Percentiles rank a stretch among this genome's conserved stretches.
phyloP scores from a whole-genome alignment of 345 rosid species.

The Mallotus nudiflorus region DNA sequence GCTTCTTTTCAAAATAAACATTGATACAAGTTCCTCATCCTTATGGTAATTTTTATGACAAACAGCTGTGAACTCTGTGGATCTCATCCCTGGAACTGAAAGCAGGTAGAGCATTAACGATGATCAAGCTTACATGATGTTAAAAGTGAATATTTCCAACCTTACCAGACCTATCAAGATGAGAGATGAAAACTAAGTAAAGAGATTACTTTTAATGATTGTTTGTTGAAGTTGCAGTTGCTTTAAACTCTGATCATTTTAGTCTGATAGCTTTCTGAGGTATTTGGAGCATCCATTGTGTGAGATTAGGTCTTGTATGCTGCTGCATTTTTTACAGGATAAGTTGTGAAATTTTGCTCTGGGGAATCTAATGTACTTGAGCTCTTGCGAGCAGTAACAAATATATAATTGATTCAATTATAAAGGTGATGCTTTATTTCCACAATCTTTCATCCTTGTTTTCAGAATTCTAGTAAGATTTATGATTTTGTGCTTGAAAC shows the following conservation, averaged over 20 bases:
- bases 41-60: conserved; percentile 1
- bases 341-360: background rate
- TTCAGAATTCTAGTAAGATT: too few species aligned
- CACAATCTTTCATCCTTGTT: background rate
- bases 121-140: conserved; percentile 16
- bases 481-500: too few species aligned
- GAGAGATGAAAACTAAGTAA: background rate
- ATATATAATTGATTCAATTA: background rate
- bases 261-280: background rate
- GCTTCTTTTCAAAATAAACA: conserved; percentile 7
- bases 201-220: background rate
- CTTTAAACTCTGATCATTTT: background rate
- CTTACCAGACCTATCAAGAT: background rate
- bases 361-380: background rate
- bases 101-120: conserved; percentile 10
- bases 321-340: background rate
- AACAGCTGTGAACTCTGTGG: conserved; percentile 18
- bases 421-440: background rate
- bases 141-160: background rate
- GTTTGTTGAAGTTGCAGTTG: conserved; percentile 7
- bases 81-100: conserved; percentile 8
- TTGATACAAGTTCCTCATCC: background rate
- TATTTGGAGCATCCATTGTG: background rate
- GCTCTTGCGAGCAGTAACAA: background rate
- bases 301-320: background rate